Percentiles rank a stretch among this genome's conserved stretches.
These are phyloP conservation scores for Chondrostereum purpureum DNA, from an alignment of 1,284 basidiomycete genomes.

Conservation along the genomic window DNA sequence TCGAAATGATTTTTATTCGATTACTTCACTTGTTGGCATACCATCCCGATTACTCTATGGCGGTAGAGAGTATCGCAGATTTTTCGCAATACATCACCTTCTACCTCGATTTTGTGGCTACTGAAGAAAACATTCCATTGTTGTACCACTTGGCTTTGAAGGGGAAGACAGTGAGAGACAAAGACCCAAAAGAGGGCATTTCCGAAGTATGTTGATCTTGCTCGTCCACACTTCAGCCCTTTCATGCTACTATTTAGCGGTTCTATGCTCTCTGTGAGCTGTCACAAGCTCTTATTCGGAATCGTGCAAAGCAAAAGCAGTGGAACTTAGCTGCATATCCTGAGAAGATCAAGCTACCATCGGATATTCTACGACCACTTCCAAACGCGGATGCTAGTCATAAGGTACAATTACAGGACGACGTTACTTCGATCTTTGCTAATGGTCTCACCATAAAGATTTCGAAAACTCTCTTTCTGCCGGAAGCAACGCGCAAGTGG, in stretches of 20 bases:
- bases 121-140: constrained; percentile 74
- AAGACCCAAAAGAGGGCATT: constrained; percentile 54
- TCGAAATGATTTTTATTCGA: constrained; percentile 83
- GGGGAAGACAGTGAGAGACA: constrained; percentile 86
- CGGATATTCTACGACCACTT: constrained; percentile 72
- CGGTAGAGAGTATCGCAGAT: too few relatives aligned
- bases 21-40: constrained; percentile 86
- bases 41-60: constrained; percentile 97
- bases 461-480: constrained; percentile 57
- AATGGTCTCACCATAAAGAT: too few relatives aligned
- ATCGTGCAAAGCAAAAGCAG: constrained; percentile 53
- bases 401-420: constrained; percentile 46
- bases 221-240: background rate
- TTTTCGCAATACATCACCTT: constrained; percentile 77
- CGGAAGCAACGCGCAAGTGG: constrained; percentile 51
- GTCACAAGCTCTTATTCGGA: constrained; percentile 80
- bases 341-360: constrained; percentile 73
- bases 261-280: constrained; percentile 88
- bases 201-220: constrained; percentile 50
- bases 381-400: constrained; percentile 57
- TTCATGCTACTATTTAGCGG: constrained; percentile 44
- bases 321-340: constrained; percentile 83
- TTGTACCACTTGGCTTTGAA: constrained; percentile 80
- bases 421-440: too few relatives aligned
- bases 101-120: constrained; percentile 75